Conservation (phyloP, 371 early-diverging fungal species). For the Blakeslea trispora region DNA sequence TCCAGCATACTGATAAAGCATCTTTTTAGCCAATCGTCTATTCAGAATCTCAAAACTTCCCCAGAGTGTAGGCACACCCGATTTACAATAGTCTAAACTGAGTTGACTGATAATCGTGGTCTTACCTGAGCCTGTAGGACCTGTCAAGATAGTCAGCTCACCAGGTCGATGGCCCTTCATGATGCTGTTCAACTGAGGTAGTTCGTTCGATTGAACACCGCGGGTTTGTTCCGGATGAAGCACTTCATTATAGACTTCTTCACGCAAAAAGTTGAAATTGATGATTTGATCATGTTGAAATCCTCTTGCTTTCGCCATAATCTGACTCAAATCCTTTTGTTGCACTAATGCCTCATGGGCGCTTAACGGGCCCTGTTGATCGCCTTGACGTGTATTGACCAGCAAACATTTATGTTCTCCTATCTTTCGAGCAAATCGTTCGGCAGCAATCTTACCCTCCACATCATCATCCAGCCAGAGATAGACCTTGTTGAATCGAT, state of each 20-base stretch:
- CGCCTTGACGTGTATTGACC: constrained; percentile 45
- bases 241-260: constrained; percentile 69
- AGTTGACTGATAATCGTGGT: constrained; percentile 79
- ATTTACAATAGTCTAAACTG: constrained; percentile 71
- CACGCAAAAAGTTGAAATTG: constrained; percentile 59
- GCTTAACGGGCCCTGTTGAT: constrained; percentile 44
- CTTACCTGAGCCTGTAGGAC: constrained; percentile 78
- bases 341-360: constrained; percentile 41
- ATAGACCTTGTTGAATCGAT: constrained; percentile 65
- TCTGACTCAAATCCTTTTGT: constrained; percentile 33
- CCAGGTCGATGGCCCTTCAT: constrained; percentile 77
- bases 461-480: constrained; percentile 76
- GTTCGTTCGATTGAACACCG: constrained; percentile 62
- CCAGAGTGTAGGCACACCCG: constrained; percentile 80
- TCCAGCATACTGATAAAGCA: constrained; percentile 72
- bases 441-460: constrained; percentile 62
- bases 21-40: constrained; percentile 67
- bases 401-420: constrained; percentile 63
- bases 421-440: constrained; percentile 62
- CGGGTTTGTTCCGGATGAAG: constrained; percentile 65
- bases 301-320: constrained; percentile 44
- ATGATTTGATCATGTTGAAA: constrained; percentile 69
- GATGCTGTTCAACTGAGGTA: constrained; percentile 64
- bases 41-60: constrained; percentile 83
- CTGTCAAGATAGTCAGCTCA: constrained; percentile 75